Evolutionary conservation across 1,284 basidiomycete species (phyloP), one percentile per base, ranked within the genome.

Genomic region (Trichosporon coremiiforme): DNA sequence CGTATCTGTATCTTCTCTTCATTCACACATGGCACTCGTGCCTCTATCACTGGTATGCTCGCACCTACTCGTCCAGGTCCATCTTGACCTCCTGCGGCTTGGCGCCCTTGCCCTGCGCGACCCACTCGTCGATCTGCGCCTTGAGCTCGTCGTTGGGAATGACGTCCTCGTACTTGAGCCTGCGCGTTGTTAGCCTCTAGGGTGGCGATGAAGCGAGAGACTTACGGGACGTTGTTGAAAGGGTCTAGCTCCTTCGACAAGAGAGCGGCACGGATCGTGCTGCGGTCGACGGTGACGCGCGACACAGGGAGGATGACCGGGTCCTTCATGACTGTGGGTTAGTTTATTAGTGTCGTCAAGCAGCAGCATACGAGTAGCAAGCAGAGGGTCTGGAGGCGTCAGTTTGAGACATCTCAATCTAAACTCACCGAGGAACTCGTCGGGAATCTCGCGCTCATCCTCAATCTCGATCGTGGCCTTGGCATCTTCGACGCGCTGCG

Each of bases 201-300:
- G 4, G 17, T 4, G 4, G 3, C 9, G n/a, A 8, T 8, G 2
- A 25, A 41, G 12, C 36, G 1, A 20, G 15, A 6, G 78, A 38
- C 82, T 74, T 62, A 84, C 22, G 93, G 92, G 36, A 86, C 84
- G 65, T 94, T 90, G 82, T 95, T 96, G 87, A 95, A 95, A 0
- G 94, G 94, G 82, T 95, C 94, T 69, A 90, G 93, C 20, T 90
- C 85, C 79, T 98, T 96, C 1, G 94, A 96, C 29, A 99, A 85
- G 62, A 99, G 85, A 80, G 96, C 94, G 1, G 94, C 92, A 79
- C 98, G 97, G 86, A 99, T 99, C 1, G 96, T 99, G 0, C 91
- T 88, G 50, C 92, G 89, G 82, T 99, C 97, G 63, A 99, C 83
- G 33, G 92, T 87, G 0, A 89, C 86, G 68, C 87, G 88, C 1